Conservation (phyloP, 345 rosid species). For the Noccaea caerulescens region DNA sequence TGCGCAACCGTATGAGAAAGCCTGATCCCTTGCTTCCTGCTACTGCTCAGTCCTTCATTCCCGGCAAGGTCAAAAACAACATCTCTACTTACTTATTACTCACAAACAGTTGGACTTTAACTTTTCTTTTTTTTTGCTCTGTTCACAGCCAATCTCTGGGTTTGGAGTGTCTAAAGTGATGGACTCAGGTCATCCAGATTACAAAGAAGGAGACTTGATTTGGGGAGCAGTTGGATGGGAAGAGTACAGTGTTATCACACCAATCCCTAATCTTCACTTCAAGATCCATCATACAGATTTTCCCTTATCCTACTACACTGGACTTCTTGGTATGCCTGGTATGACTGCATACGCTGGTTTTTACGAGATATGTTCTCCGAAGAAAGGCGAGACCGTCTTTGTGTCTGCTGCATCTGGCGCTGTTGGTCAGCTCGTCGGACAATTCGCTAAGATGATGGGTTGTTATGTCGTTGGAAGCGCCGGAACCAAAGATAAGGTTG, state of each 20-base stretch:
- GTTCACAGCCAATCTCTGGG: constrained; percentile 54
- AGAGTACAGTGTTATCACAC: constrained; percentile 54
- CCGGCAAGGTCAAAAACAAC: constrained; percentile 39
- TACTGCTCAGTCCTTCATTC: constrained; percentile 36
- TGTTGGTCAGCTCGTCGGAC: constrained; percentile 44
- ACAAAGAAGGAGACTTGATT: constrained; percentile 55
- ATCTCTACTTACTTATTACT: background rate
- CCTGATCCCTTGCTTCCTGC: constrained; percentile 30
- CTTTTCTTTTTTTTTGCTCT: background rate
- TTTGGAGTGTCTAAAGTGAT: constrained; percentile 59
- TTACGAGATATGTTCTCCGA: constrained; percentile 39
- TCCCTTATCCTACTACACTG: constrained; percentile 66
- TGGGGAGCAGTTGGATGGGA: constrained; percentile 74
- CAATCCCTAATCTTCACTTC: constrained; percentile 41
- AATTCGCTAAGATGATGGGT: constrained; percentile 46
- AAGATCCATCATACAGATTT: constrained; percentile 57
- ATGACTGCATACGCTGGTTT: constrained; percentile 56
- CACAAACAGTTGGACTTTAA: background rate
- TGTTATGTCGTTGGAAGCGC: constrained; percentile 71
- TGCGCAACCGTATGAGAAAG: constrained; percentile 50
- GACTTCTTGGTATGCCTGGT: constrained; percentile 67
- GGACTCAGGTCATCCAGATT: constrained; percentile 51
- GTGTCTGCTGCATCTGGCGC: constrained; percentile 45
- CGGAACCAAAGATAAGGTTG: constrained; percentile 53
- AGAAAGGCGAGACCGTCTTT: constrained; percentile 41